phyloP scores from a whole-genome alignment of 2,329 filamentous ascomycete species.

The Xylaria sp. region DNA sequence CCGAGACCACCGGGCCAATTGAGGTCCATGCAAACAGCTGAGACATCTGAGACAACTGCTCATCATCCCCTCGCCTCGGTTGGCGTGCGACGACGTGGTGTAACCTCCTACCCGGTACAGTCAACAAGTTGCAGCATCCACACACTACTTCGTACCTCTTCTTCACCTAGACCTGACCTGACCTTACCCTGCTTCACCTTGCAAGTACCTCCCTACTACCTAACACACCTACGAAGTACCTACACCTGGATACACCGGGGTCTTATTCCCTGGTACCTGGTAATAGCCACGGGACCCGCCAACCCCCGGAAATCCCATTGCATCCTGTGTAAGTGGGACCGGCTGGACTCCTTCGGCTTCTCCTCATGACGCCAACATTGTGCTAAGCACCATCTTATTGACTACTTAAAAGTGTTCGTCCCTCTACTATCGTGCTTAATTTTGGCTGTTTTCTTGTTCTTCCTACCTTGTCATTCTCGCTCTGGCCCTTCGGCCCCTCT shows the following conservation, averaged over 20 bases:
- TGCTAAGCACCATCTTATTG: background rate
- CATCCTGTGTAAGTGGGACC: background rate
- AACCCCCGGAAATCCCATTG: background rate
- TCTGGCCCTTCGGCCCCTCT: background rate
- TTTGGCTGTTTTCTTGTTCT: background rate
- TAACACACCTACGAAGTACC: too few species aligned
- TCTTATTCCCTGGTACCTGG: background rate
- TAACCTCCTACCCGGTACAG: background rate
- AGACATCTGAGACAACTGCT: background rate
- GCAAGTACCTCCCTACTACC: too few species aligned
- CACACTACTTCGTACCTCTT: too few species aligned
- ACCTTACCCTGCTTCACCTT: too few species aligned
- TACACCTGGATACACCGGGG: too few species aligned
- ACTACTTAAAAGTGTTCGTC: background rate
- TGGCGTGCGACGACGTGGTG: background rate
- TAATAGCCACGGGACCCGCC: background rate
- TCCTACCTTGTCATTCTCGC: background rate
- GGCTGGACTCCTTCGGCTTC: background rate
- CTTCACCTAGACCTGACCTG: too few species aligned
- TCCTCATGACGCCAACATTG: background rate
- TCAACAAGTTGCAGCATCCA: too few species aligned
- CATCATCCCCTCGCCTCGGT: background rate
- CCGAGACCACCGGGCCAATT: background rate
- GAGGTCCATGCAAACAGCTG: background rate
- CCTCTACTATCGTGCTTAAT: background rate